Percentiles rank a stretch among this genome's conserved stretches.
phyloP scores from a whole-genome alignment of 495 filamentous ascomycete genomes.

The Penicillium diatomitis region DNA sequence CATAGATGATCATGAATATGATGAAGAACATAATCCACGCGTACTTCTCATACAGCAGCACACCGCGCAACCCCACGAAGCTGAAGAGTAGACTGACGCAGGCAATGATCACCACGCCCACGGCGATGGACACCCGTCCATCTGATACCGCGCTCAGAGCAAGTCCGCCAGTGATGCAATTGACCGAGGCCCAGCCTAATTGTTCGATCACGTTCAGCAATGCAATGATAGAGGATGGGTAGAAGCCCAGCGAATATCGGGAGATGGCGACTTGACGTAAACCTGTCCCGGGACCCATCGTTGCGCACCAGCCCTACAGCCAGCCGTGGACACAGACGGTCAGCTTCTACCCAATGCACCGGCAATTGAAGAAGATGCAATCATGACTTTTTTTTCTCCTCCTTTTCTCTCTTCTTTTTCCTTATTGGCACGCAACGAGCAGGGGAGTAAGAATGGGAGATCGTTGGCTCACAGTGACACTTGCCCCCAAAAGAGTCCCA shows the following conservation, averaged over 20 bases:
- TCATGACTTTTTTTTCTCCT: not conserved
- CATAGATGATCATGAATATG: constrained; percentile 51
- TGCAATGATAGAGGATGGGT: constrained; percentile 22
- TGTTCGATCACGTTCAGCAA: constrained; percentile 24
- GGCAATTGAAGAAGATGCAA: not conserved
- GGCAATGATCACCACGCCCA: constrained; percentile 40
- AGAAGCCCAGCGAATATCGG: constrained; percentile 26
- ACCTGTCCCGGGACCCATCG: constrained; percentile 70
- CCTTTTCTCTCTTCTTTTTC: too few relatives aligned
- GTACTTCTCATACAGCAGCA: constrained; percentile 53
- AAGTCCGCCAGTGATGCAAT: constrained; percentile 31
- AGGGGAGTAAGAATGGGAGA: not conserved
- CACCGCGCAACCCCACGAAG: constrained; percentile 48
- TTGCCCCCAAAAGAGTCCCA: constrained; percentile 25
- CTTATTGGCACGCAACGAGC: not conserved
- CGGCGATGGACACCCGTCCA: constrained; percentile 25
- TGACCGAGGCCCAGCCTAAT: constrained; percentile 28
- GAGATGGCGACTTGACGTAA: constrained; percentile 73
- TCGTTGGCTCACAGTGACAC: constrained; percentile 35
- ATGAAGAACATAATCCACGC: constrained; percentile 50
- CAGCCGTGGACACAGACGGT: not conserved
- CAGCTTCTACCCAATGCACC: not conserved
- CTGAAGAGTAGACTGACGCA: constrained; percentile 46
- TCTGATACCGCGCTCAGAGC: constrained; percentile 27
- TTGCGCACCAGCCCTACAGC: constrained; percentile 26